Base-by-base conservation (phyloP, 306 rosid genomes). In the Dalbergia oliveri region DNA sequence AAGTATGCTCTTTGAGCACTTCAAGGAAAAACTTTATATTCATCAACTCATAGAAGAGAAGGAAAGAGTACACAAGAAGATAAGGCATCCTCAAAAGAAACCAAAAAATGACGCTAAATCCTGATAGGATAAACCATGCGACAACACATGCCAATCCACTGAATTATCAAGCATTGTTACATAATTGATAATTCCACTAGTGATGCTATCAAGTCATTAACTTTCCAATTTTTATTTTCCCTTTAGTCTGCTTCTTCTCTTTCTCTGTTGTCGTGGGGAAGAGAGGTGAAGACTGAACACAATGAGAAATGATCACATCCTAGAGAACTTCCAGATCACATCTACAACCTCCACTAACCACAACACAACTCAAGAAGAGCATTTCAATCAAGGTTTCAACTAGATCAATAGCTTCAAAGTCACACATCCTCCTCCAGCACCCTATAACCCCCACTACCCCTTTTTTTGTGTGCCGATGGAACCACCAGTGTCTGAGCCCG, bases 381-480 rank as follows among this genome's bases (percentile, higher is more conserved):
- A 63, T 63, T 35, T 39, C 78, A 61, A 53, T 49, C 26, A 19
- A 56, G 45, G 9, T 35, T 63, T 54, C 67, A 63, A 51, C 33
- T 33, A 37, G 21, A 73, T 39, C 56, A 73, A 57, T 41, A 16
- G 57, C 47, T 79, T 50, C 77, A 41, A 44, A 70, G 41, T 62
- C 67, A 70, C 56, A 79, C 69, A 51, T 33, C 78, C 18, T 50
- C 49, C 68, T 50, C 79, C 6, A 49, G 69, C 69, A 73, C 31
- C 68, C 68, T 79, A 6, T 10, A 10, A 47, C 53, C 14, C 13
- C 53, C n/a, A 1, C 11, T 10, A 0, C 49, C 49, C 61, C 79
- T 26, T 26, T 26, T 21, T 26, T 2, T 26, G 3, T 26, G 31
- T 26, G 31, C 0, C 3, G 31, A 26, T 26, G 31, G 31, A 26